Percentiles rank a stretch among this genome's conserved stretches.
phyloP scores from a whole-genome alignment of 2,329 filamentous ascomycete genomes.

The Fusarium hostae region DNA sequence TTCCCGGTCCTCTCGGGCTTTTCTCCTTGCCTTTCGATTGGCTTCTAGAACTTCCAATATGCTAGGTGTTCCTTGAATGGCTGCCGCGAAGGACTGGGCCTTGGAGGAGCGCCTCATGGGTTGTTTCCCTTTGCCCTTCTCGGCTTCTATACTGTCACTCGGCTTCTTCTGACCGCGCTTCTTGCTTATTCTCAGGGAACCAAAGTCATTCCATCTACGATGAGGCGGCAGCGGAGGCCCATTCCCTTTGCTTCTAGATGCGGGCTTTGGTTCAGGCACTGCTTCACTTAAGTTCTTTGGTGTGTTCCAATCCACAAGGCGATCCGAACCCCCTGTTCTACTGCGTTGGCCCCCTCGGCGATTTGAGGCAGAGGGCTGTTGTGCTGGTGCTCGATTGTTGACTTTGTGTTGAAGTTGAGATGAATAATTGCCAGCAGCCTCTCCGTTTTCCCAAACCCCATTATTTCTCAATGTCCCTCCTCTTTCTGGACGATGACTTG shows the following conservation, averaged over 20 bases:
- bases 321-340: slow-evolving; percentile 45
- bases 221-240: background rate
- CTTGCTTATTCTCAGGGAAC: slow-evolving; percentile 6
- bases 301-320: slow-evolving; percentile 51
- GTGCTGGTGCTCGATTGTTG: background rate
- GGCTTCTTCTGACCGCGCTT: background rate
- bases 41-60: slow-evolving; percentile 42
- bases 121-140: background rate
- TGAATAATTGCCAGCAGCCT: background rate
- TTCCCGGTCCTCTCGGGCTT: slow-evolving; percentile 52
- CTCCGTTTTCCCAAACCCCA: slow-evolving; percentile 45
- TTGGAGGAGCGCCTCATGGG: background rate
- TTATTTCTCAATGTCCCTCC: slow-evolving; percentile 58
- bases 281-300: slow-evolving; percentile 43
- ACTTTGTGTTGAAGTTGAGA: background rate
- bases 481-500: slow-evolving; percentile 61
- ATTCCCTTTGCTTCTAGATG: background rate
- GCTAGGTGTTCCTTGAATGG: background rate
- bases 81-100: background rate
- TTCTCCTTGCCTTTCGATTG: slow-evolving; percentile 48
- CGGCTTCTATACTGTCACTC: background rate
- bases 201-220: slow-evolving; percentile 35
- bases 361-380: slow-evolving; percentile 23
- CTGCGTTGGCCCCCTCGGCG: slow-evolving; percentile 26
- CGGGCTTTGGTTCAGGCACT: background rate